Evolutionary conservation across 345 rosid genomes (phyloP).

Genomic region (Cardamine chenopodiifolia): DNA sequence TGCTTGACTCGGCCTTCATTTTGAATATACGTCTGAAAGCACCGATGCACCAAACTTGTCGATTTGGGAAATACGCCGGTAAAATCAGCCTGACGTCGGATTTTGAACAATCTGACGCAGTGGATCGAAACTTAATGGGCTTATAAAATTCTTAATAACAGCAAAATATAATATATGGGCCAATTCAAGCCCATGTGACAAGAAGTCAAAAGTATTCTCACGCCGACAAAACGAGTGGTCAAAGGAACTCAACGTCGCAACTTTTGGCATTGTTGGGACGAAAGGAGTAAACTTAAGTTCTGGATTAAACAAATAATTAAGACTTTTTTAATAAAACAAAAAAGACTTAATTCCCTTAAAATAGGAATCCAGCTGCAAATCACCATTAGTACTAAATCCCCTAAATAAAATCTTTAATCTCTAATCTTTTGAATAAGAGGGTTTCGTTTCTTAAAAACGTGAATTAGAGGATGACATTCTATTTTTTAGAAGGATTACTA

Average conservation of each 20-base stretch:
- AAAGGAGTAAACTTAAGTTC: conserved; percentile 28
- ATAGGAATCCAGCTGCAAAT: conserved; percentile 42
- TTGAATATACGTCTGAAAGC: neutral
- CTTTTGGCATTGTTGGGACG: conserved; percentile 26
- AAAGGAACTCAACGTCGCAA: neutral
- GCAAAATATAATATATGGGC: neutral
- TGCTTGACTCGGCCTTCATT: conserved; percentile 27
- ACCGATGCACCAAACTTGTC: neutral
- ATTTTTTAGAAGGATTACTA: neutral
- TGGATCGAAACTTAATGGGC: neutral
- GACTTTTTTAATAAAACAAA: conserved; percentile 3
- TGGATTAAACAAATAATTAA: conserved; percentile 37
- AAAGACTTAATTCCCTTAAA: no score
- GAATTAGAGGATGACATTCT: neutral
- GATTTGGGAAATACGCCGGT: conserved; percentile 8
- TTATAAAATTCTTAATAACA: neutral
- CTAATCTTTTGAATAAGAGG: no score
- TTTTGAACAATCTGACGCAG: neutral
- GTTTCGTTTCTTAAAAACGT: neutral
- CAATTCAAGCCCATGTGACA: neutral
- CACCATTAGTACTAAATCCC: conserved; percentile 20
- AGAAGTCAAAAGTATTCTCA: conserved; percentile 11
- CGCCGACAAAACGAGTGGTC: conserved; percentile 38
- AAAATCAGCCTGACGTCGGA: neutral
- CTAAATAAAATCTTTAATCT: no score